A percentile compares a stretch with the other conserved stretches of the same genome.
Conservation (phyloP, 2,329 filamentous ascomycete species). For the Herpotrichia juniperi region DNA sequence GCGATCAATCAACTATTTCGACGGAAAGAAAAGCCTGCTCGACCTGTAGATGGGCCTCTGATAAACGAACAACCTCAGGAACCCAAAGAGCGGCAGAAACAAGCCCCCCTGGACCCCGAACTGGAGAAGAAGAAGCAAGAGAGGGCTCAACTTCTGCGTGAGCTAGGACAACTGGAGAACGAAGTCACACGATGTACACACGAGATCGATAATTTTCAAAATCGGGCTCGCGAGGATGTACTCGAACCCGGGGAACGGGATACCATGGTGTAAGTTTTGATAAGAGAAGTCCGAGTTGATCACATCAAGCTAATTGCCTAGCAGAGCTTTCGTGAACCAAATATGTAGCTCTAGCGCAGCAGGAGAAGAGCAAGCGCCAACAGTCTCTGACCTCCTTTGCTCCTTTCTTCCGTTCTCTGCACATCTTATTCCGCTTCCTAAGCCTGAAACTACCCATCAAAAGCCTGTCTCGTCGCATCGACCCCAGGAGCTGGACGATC, state of each 20-base stretch:
- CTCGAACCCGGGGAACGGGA: conserved; percentile 26
- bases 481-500: conserved; percentile 66
- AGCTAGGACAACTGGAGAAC: conserved; percentile 37
- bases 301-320: conserved; percentile 3
- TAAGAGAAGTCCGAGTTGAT: too few species aligned
- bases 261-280: conserved; percentile 31
- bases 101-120: conserved; percentile 27
- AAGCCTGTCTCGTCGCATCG: conserved; percentile 66
- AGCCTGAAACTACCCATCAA: conserved; percentile 23
- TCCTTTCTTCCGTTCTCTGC: conserved; percentile 48
- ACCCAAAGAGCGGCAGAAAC: conserved; percentile 7
- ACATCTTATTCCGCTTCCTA: conserved; percentile 31
- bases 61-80: conserved; percentile 4
- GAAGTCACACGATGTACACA: conserved; percentile 36
- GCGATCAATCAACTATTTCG: conserved; percentile 21
- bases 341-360: conserved; percentile 18
- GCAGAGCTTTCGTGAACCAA: conserved; percentile 30
- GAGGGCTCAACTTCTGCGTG: conserved; percentile 32
- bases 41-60: conserved; percentile 16
- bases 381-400: conserved; percentile 43
- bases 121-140: conserved; percentile 37
- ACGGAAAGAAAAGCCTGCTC: conserved; percentile 16
- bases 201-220: conserved; percentile 33
- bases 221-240: conserved; percentile 16
- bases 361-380: conserved; percentile 25